These are phyloP conservation scores for Brassica balearica DNA, from an alignment of 441 rosid species.

Conservation along the genomic window DNA sequence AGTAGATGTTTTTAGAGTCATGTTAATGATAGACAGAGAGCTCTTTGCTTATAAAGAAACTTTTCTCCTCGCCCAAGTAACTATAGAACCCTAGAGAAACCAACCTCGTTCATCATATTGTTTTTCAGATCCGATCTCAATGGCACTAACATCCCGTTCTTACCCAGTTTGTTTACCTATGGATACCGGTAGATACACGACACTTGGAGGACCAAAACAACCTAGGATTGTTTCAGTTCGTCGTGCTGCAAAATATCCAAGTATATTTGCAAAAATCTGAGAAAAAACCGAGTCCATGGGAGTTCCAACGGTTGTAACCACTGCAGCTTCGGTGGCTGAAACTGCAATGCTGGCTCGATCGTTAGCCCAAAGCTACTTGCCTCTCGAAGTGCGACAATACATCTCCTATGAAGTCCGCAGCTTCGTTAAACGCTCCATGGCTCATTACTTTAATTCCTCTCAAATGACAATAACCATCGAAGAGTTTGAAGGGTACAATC, in stretches of 20 bases:
- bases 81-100: neutral
- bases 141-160: slow-evolving; percentile 9
- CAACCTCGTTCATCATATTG: neutral
- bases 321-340: slow-evolving; percentile 63
- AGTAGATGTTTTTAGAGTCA: neutral
- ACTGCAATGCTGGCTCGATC: slow-evolving; percentile 60
- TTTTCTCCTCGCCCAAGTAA: slow-evolving; percentile 3
- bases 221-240: neutral
- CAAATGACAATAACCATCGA: slow-evolving; percentile 60
- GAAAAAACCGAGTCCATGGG: neutral
- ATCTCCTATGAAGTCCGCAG: slow-evolving; percentile 26
- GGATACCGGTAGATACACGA: neutral
- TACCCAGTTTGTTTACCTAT: neutral
- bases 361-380: slow-evolving; percentile 51
- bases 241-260: neutral
- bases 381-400: slow-evolving; percentile 49
- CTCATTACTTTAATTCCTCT: slow-evolving; percentile 49
- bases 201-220: neutral
- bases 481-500: slow-evolving; percentile 58
- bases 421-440: slow-evolving; percentile 41
- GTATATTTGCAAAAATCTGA: slow-evolving; percentile 2
- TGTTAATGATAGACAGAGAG: neutral
- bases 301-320: slow-evolving; percentile 44
- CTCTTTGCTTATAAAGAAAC: neutral
- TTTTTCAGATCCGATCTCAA: neutral